Base-by-base conservation (phyloP, 768 basidiomycete genomes). In the Melanogaster broomeanus region DNA sequence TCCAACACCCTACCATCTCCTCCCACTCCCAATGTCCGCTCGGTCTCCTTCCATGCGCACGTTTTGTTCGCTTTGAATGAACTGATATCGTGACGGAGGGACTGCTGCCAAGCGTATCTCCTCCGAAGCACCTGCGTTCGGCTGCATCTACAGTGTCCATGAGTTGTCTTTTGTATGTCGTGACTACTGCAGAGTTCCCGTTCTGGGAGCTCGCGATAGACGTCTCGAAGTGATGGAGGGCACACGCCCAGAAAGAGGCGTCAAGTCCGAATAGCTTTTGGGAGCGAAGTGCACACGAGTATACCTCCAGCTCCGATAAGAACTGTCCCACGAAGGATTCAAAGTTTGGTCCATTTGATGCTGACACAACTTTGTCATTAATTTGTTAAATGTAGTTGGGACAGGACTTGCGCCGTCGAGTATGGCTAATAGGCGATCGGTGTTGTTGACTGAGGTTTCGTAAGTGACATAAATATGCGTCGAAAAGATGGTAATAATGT, bases 231-330 rank as follows among this genome's bases (percentile, higher is more conserved):
- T 77, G 70, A 34, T 65, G 70, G 21, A 83, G 75, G 6, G 75
- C 75, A 48, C 77, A 79, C 15, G 74, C 72, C 76, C 78, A 83
- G 21, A 83, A 57, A 9, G 79, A 79, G 9, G 80, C 78, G 46
- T 82, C 79, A 16, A 80, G 69, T 7, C 56, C 66, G 7, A 71
- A 67, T 15, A 82, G 59, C 18, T 62, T 62, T 37, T 71, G 66
- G 0, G 60, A 61, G 18, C 66, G 62, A 15, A 84, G 61, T 11
- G 60, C 48, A 3, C 48, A 53, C 1, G 69, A 71, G 30, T 65
- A 67, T 22, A 43, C 49, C n/a, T 56, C 53, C 37, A 51, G 63
- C 57, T 61, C 42, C 2, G 58, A 45, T 25, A 69, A 42, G 43
- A 74, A 69, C 0, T 42, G 37, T 24, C 69, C 61, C 3, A 63